Conservation (phyloP, 78 protist genomes). For the Isochrysis galbana region DNA sequence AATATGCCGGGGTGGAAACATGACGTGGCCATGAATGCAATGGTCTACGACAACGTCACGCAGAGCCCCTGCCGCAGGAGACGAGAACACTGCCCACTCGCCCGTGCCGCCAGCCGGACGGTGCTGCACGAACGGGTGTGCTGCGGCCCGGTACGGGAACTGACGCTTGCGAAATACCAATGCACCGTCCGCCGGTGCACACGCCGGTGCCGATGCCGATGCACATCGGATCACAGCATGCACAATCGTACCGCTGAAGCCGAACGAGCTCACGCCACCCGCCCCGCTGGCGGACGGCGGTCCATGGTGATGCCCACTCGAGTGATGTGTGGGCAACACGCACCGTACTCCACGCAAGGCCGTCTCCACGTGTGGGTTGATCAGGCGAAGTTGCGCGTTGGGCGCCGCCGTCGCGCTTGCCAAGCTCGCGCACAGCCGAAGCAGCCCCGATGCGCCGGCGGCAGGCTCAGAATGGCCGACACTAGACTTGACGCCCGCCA, state of each 20-base stretch:
- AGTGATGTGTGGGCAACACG: not conserved
- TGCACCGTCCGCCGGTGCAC: no score
- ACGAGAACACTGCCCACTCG: no score
- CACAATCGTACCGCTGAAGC: conserved; percentile 27
- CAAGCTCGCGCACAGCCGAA: not conserved
- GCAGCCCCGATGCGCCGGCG: conserved; percentile 17
- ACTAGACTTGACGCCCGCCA: conserved; percentile 67
- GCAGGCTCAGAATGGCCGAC: conserved; percentile 76
- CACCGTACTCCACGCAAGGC: not conserved
- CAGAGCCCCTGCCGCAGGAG: no score
- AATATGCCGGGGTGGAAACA: no score
- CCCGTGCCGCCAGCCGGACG: no score
- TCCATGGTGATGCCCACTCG: not conserved
- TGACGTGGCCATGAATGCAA: no score
- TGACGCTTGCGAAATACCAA: no score
- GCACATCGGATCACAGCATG: not conserved
- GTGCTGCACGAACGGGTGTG: no score
- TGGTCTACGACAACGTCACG: no score
- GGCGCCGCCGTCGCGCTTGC: not conserved
- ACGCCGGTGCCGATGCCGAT: no score
- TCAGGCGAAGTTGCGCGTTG: not conserved
- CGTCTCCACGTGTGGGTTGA: not conserved
- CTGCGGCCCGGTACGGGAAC: no score
- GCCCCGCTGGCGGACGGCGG: not conserved
- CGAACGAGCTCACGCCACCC: conserved; percentile 11